Percentiles rank a stretch among this genome's conserved stretches.
These are phyloP conservation scores for Emericellopsis terricola DNA, from an alignment of 495 filamentous ascomycete genomes.

Conservation along the genomic window DNA sequence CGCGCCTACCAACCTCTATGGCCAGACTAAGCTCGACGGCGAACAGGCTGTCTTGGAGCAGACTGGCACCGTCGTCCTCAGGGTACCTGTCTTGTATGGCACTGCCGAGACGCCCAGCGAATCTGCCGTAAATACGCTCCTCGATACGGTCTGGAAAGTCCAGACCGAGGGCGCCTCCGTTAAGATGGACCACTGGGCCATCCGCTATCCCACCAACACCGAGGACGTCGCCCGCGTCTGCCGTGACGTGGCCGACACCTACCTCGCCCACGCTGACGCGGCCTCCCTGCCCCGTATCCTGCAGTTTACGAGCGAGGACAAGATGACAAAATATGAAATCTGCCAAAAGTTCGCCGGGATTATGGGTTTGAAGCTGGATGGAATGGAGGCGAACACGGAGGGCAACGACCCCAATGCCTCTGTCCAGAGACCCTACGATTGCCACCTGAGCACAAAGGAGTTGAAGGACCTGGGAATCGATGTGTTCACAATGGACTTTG, in stretches of 20 bases:
- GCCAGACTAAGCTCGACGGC: conserved; percentile 72
- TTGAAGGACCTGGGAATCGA: conserved; percentile 62
- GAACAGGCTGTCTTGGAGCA: conserved; percentile 49
- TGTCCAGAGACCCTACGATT: conserved; percentile 76
- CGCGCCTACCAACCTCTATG: conserved; percentile 69
- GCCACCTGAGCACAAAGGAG: conserved; percentile 63
- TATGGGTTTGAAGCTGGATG: conserved; percentile 53
- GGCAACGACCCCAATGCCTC: conserved; percentile 57
- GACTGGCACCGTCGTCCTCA: conserved; percentile 49
- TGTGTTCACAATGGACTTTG: conserved; percentile 58
- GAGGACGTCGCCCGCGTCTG: conserved; percentile 77
- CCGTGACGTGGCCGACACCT: conserved; percentile 44
- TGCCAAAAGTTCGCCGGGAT: conserved; percentile 66
- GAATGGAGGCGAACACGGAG: conserved; percentile 52
- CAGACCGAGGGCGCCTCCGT: conserved; percentile 38
- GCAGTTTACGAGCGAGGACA: conserved; percentile 78
- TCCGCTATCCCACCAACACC: conserved; percentile 72
- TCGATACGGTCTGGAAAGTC: conserved; percentile 54
- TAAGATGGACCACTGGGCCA: conserved; percentile 80
- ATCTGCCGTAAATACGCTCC: conserved; percentile 67
- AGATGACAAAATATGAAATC: conserved; percentile 84
- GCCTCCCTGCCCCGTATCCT: conserved; percentile 46
- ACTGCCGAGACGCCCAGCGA: conserved; percentile 41
- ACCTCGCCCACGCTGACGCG: conserved; percentile 26
- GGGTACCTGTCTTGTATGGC: conserved; percentile 84